These are phyloP conservation scores for Plasmodium vivax DNA, from an alignment of 169 alveolate species.

Conservation along the genomic window DNA sequence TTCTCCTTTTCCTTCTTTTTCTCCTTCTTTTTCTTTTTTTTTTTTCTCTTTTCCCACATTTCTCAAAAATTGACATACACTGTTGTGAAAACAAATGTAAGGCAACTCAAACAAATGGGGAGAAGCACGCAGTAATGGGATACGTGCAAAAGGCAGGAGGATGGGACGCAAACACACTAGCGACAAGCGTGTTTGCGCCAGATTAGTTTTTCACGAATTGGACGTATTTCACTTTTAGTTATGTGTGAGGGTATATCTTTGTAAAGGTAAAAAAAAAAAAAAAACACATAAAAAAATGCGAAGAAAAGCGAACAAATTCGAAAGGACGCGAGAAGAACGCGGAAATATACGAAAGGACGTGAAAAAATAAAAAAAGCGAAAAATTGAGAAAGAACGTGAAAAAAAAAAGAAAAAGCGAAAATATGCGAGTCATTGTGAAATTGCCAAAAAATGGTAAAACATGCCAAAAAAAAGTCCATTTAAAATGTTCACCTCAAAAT, in stretches of 20 bases:
- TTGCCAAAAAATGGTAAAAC: not conserved
- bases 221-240: not conserved
- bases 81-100: not conserved
- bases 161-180: not conserved
- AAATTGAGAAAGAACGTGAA: not conserved
- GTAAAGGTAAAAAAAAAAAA: not conserved
- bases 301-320: not conserved
- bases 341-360: not conserved
- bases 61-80: not conserved
- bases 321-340: not conserved
- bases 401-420: not conserved
- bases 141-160: not conserved
- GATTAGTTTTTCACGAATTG: not conserved
- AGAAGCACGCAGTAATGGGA: not conserved
- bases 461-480: not conserved
- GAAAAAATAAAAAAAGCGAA: not conserved
- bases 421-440: not conserved
- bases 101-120: not conserved
- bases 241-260: slow-evolving; percentile 1
- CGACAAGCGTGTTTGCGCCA: not conserved
- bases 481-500: not conserved
- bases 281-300: not conserved
- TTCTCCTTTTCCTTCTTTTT: not conserved
- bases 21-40: not conserved
- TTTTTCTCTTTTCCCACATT: not conserved